Conservation (phyloP, 352 stramenopile genomes). For the Phytophthora ramorum region DNA sequence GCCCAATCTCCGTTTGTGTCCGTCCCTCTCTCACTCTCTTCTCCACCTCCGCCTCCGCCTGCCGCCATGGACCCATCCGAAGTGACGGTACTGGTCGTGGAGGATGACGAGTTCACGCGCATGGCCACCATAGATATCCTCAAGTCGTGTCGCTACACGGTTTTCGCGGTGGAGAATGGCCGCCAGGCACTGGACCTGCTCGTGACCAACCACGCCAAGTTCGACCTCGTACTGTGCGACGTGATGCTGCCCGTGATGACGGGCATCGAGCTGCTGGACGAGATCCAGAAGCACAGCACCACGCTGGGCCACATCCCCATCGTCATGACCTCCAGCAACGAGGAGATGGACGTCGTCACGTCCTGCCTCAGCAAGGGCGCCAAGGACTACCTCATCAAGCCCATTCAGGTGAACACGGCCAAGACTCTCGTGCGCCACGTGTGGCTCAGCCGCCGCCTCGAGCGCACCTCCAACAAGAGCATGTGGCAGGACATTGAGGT, state of each 20-base stretch:
- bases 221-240: constrained; percentile 90
- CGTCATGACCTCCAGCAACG: constrained; percentile 91
- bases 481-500: constrained; percentile 90
- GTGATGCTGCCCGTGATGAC: constrained; percentile 92
- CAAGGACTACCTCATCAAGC: constrained; percentile 93
- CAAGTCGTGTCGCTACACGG: constrained; percentile 85
- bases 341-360: constrained; percentile 92
- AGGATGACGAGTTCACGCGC: constrained; percentile 91
- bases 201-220: constrained; percentile 73
- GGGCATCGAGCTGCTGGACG: constrained; percentile 88
- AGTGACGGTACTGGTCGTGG: constrained; percentile 89
- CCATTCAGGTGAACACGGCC: constrained; percentile 90
- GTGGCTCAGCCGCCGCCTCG: constrained; percentile 79
- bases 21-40: background rate
- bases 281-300: constrained; percentile 73
- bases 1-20: background rate
- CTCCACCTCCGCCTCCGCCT: constrained; percentile 2
- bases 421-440: constrained; percentile 91
- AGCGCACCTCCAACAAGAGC: constrained; percentile 68
- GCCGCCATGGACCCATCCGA: constrained; percentile 82
- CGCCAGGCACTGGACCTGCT: constrained; percentile 79
- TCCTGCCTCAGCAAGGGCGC: constrained; percentile 89
- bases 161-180: constrained; percentile 88
- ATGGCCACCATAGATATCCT: constrained; percentile 91
- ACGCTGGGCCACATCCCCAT: constrained; percentile 86